Evolutionary conservation across 495 filamentous ascomycete species (phyloP).

Genomic region (Collariella sp.): DNA sequence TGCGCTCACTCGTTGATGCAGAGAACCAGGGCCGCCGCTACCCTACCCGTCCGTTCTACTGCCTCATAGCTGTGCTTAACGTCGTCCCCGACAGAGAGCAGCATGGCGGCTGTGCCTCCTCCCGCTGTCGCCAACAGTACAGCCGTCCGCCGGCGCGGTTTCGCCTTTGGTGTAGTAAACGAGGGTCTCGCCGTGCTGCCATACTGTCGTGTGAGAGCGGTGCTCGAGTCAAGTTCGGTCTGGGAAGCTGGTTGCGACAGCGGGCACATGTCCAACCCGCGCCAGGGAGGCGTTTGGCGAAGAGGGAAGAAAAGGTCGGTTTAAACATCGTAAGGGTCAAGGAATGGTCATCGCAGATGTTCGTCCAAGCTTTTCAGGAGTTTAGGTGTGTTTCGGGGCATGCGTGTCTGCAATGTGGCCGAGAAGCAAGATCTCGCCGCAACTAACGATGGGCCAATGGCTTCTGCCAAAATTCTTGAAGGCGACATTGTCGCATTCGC

Average conservation of each 20-base stretch:
- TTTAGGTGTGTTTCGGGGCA: neutral
- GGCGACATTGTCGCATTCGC: neutral
- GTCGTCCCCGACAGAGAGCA: constrained; percentile 61
- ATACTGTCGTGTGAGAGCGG: constrained; percentile 25
- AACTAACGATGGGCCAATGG: neutral
- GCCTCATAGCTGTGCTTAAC: constrained; percentile 64
- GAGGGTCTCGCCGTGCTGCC: constrained; percentile 16
- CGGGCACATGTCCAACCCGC: constrained; percentile 34
- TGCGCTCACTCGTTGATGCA: constrained; percentile 82
- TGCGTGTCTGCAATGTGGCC: neutral
- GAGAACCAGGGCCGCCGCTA: constrained; percentile 63
- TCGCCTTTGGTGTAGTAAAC: neutral
- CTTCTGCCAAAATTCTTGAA: constrained; percentile 5
- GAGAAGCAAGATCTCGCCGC: neutral
- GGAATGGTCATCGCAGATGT: neutral
- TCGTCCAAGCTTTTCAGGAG: neutral
- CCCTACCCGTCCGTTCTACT: constrained; percentile 67
- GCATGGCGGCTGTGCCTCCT: constrained; percentile 48
- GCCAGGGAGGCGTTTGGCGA: constrained; percentile 13
- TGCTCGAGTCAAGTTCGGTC: constrained; percentile 15
- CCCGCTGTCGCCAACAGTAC: constrained; percentile 30
- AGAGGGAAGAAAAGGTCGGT: constrained; percentile 15
- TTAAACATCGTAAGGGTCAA: constrained; percentile 13
- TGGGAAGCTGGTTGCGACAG: constrained; percentile 31
- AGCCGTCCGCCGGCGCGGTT: constrained; percentile 11